Conservation (phyloP, 169 alveolate genomes). For the Cryptosporidium baileyi region DNA sequence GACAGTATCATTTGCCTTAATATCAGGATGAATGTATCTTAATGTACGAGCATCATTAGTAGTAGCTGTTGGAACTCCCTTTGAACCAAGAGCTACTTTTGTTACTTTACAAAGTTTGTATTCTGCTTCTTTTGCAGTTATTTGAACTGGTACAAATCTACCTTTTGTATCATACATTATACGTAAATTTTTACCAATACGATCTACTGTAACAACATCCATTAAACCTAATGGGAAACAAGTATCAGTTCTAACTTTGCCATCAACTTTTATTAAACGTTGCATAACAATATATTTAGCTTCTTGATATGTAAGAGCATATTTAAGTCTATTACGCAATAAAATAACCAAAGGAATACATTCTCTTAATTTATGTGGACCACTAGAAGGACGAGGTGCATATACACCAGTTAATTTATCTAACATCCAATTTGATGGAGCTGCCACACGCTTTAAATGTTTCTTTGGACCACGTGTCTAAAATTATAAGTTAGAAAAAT, state of each 20-base stretch:
- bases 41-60: constrained; percentile 99
- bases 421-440: constrained; percentile 99
- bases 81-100: constrained; percentile 92
- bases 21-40: constrained; percentile 97
- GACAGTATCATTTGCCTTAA: constrained; percentile 95
- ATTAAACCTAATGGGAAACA: constrained; percentile 97
- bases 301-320: constrained; percentile 92
- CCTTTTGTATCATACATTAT: constrained; percentile 97
- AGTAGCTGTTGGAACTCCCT: constrained; percentile 93
- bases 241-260: constrained; percentile 95
- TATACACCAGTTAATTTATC: constrained; percentile 95
- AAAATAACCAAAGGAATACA: constrained; percentile 94
- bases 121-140: constrained; percentile 93
- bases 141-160: constrained; percentile 93
- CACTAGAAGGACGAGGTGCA: constrained; percentile 89
- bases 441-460: constrained; percentile 97
- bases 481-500: background rate
- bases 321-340: constrained; percentile 93
- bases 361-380: constrained; percentile 98
- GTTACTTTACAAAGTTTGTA: constrained; percentile 96
- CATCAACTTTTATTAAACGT: constrained; percentile 94
- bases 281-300: constrained; percentile 94
- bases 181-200: constrained; percentile 94
- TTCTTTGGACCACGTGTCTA: constrained; percentile 99
- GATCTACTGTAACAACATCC: constrained; percentile 94